Evolutionary conservation across 2,329 filamentous ascomycete species (phyloP), one percentile per base, ranked within the genome.

Genomic region (Phyllosticta citribraziliensis): DNA sequence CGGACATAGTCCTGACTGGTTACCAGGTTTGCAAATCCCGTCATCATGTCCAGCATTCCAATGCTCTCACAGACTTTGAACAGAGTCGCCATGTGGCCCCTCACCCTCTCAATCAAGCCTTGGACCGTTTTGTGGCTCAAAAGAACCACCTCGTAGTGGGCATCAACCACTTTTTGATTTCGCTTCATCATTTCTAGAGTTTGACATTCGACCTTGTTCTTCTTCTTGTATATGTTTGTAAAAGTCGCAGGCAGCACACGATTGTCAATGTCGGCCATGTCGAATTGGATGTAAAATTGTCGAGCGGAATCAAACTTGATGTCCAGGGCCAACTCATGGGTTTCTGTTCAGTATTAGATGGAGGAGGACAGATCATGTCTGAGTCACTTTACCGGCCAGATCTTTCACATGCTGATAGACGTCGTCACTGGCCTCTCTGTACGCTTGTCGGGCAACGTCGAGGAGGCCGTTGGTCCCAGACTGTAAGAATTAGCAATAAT

Each of bases 41-140:
- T 63, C 8, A 75, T 67, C 87, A 96, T 93, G 72, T 99, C 94
- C 1, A 97, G 78, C 68, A 96, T 82, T 2, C 88, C 90, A 65
- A 97, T 84, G 12, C 88, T 87, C 71, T 97, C 92, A 66, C 90
- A 94, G 51, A 95, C 84, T 60, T 86, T 86, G 75, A 96, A 97
- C 0, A 99, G 78, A 2, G 80, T 77, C 0, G 88, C 85, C 20
- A 92, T 84, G 63, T 91, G 82, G 0, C 79, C 76, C 35, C 89
- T 83, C n/a, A 96, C 80, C n/a, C 85, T 78, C 17, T 83, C 79
- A 17, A 95, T 83, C 2, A 99, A 79, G 11, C 83, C 75, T 64
- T 89, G 84, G 11, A 97, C 81, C 2, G 88, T 84, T 54, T 83
- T 81, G 70, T 97, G 91, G 68, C 89, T 96, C 75, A 93, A 86